A percentile compares a stretch with the other conserved stretches of the same genome.
Evolutionary conservation across 1,284 basidiomycete genomes (phyloP).

Genomic region (Trametes versicolor): DNA sequence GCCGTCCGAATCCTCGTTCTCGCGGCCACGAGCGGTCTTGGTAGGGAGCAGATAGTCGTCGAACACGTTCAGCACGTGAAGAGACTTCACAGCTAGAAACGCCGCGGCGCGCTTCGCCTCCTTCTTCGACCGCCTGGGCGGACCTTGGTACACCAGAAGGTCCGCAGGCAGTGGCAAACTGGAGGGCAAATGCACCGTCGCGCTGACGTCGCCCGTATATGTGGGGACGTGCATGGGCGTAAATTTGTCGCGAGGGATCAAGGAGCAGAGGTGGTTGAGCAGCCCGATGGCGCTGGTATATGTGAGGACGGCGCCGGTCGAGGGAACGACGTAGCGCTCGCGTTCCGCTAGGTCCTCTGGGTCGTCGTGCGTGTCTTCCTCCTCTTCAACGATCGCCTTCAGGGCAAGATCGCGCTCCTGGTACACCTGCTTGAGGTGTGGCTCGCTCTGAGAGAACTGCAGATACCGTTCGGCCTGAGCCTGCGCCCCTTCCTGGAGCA

Average conservation of each 20-base stretch:
- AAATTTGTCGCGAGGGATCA: conserved; percentile 78
- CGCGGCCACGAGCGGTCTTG: conserved; percentile 52
- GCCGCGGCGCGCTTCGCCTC: conserved; percentile 85
- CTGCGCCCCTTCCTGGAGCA: conserved; percentile 72
- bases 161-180: conserved; percentile 68
- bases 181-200: conserved; percentile 70
- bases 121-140: conserved; percentile 68
- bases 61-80: conserved; percentile 77
- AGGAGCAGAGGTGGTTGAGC: conserved; percentile 75
- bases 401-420: conserved; percentile 54
- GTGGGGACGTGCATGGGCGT: conserved; percentile 67
- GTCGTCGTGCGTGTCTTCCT: conserved; percentile 57
- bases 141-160: conserved; percentile 65
- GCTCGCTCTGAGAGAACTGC: conserved; percentile 66
- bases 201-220: conserved; percentile 68
- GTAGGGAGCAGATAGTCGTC: conserved; percentile 81
- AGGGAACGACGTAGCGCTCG: conserved; percentile 75
- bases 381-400: conserved; percentile 49
- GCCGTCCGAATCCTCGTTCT: conserved; percentile 62
- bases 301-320: conserved; percentile 79
- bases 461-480: conserved; percentile 66
- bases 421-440: conserved; percentile 69
- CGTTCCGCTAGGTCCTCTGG: conserved; percentile 66
- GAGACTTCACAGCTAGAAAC: conserved; percentile 74
- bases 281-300: conserved; percentile 78